Evolutionary conservation across 768 basidiomycete species (phyloP).

Genomic region (Paxillus rubicundulus): DNA sequence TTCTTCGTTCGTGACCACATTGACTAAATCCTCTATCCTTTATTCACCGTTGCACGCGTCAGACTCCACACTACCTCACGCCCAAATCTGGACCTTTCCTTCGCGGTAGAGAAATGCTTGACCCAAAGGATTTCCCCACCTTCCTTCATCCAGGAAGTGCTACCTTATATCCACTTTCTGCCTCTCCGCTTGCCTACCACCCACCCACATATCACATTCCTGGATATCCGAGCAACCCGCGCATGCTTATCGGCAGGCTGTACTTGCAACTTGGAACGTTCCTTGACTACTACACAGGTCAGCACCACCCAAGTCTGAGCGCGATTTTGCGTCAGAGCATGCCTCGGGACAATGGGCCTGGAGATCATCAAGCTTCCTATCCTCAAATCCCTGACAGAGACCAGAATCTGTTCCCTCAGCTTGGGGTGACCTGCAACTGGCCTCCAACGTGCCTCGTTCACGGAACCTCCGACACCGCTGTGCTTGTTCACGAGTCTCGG

Average conservation of each 20-base stretch:
- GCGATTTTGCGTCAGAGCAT: constrained; percentile 29
- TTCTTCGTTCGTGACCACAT: constrained; percentile 38
- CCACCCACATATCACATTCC: constrained; percentile 45
- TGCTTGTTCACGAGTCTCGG: constrained; percentile 41
- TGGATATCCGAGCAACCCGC: constrained; percentile 59
- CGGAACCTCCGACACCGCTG: constrained; percentile 47
- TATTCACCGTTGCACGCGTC: not conserved
- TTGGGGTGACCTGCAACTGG: constrained; percentile 36
- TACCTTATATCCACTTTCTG: constrained; percentile 29
- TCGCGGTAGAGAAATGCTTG: constrained; percentile 53
- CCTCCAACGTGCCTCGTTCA: constrained; percentile 49
- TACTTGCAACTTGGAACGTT: constrained; percentile 58
- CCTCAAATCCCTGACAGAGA: constrained; percentile 31
- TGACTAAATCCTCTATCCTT: not conserved
- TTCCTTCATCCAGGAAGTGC: constrained; percentile 45
- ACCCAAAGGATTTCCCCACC: constrained; percentile 44
- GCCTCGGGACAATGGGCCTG: no score
- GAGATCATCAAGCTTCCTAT: not conserved
- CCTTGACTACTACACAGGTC: constrained; percentile 57
- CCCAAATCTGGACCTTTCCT: constrained; percentile 52
- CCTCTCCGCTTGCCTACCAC: constrained; percentile 49
- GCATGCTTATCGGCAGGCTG: constrained; percentile 55
- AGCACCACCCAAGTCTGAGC: constrained; percentile 47
- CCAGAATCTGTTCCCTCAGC: constrained; percentile 46
- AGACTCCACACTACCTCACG: constrained; percentile 51